Base-by-base conservation (phyloP, 352 stramenopile genomes). In the Phytophthora europaea region DNA sequence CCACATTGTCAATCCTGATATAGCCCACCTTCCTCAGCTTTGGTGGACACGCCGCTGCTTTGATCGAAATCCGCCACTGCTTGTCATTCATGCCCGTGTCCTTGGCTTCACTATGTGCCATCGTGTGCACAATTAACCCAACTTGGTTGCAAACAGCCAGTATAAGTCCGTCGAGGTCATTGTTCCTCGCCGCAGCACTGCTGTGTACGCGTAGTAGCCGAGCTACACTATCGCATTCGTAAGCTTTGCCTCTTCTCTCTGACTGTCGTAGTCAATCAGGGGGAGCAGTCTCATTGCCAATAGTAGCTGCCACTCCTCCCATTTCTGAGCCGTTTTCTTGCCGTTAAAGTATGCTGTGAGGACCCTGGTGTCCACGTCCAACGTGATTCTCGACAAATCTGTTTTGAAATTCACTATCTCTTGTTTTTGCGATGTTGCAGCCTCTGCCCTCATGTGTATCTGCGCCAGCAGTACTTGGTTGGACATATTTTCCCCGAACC, bases 311-410 rank as follows among this genome's bases (percentile, higher is more conserved):
- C 52, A 56, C 0, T 34, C 23, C 0, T 28, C 40, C 61, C 52
- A 69, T 4, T 22, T 20, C 5, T 16, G 3, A 0, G 61, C 61
- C 0, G 36, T 20, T 4, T 15, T 12, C 12, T 50, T 61, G 7
- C 61, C 51, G 3, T 61, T 69, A 18, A 69, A 61, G 0, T 51
- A 56, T 1, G 61, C 26, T 16, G 22, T 69, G 2, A 69, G 12
- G 1, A 61, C 8, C 6, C 36, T 47, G 1, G 38, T 69, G 6
- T 55, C 38, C 15, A 43, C 43, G 4, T 67, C 50, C 6, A 55
- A 9, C 16, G 61, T 56, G 3, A 69, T 56, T 2, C 61, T 22
- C 0, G 61, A 62, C 12, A 61, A 4, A 1, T 7, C 22, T 10
- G n/a, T 23, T 18, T 69, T 69, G 18, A 69, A 62, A 0, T 36